Conservation (phyloP, 2,329 filamentous ascomycete species). For the Talaromyces marneffei region DNA sequence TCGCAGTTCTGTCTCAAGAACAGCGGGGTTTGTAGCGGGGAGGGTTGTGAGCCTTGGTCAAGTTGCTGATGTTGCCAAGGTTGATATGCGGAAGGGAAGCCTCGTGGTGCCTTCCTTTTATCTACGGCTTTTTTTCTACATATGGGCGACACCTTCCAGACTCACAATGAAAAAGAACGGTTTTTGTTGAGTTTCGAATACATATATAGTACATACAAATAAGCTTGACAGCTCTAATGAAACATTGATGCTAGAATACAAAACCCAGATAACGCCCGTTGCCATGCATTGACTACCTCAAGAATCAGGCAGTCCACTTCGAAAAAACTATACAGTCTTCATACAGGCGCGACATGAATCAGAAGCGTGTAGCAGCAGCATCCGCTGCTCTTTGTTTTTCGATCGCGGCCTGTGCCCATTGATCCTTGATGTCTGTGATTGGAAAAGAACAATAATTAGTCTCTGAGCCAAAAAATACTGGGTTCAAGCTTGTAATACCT, state of each 20-base stretch:
- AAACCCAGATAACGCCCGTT: constrained; percentile 5
- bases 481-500: constrained; percentile 50
- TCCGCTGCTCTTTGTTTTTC: neutral
- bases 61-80: constrained; percentile 11
- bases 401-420: constrained; percentile 32
- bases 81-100: neutral
- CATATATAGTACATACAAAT: constrained; percentile 3
- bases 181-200: neutral
- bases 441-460: neutral
- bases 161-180: neutral
- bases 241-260: constrained; percentile 1
- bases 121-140: neutral
- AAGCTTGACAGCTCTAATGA: neutral
- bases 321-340: constrained; percentile 4
- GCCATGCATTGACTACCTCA: constrained; percentile 6
- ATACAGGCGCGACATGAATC: neutral
- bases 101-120: neutral
- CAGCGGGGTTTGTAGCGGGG: neutral
- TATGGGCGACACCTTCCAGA: neutral
- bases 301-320: neutral
- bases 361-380: neutral
- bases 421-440: constrained; percentile 40
- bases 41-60: neutral
- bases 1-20: neutral
- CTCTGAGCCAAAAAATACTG: neutral